Evolutionary conservation across 352 stramenopile genomes (phyloP), one percentile per base, ranked within the genome.

Genomic region (Pythium pectinolyticum): DNA sequence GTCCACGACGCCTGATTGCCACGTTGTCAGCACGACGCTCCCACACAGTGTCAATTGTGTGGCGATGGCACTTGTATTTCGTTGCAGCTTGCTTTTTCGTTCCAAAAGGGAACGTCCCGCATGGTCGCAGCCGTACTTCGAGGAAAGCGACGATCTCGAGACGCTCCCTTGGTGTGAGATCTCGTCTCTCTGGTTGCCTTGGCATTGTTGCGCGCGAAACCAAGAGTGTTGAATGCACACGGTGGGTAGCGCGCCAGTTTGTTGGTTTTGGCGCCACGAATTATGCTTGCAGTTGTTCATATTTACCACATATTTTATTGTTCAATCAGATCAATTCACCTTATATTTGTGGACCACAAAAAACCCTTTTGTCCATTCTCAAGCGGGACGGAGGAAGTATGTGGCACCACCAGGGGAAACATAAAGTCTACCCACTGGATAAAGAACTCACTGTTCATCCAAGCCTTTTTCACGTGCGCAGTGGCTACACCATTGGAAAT

Each of bases 281-380:
- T 40, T n/a, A n/a, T n/a, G n/a, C n/a, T n/a, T n/a, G n/a, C 34
- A 40, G 9, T 40, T 9, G 34, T 15, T 15, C 34, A 40, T 40
- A 15, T 40, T 15, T 40, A 40, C 34, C 34, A 15, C 34, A 51
- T 20, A 14, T 32, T 51, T 51, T 32, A 51, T 51, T 51, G 12
- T 31, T 32, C 31, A 47, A 58, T 24, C 22, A 35, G 5, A 32
- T 25, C 32, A 49, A 47, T 48, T 58, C 35, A 58, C 51, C 51
- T 58, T 37, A 49, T 17, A 48, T 48, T n/a, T 58, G 51, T 58
- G 35, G 15, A 39, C 51, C 51, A 58, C 51, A 48, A 48, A 58
- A 58, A 58, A 58, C 51, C 34, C 34, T 22, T 5, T 22, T 58
- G 51, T 35, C 47, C 51, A 58, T 58, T 48, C 34, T 58, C 34